A percentile compares a stretch with the other conserved stretches of the same genome.
phyloP scores from a whole-genome alignment of 164 flowering plant genomes.

The Macadamia integrifolia region DNA sequence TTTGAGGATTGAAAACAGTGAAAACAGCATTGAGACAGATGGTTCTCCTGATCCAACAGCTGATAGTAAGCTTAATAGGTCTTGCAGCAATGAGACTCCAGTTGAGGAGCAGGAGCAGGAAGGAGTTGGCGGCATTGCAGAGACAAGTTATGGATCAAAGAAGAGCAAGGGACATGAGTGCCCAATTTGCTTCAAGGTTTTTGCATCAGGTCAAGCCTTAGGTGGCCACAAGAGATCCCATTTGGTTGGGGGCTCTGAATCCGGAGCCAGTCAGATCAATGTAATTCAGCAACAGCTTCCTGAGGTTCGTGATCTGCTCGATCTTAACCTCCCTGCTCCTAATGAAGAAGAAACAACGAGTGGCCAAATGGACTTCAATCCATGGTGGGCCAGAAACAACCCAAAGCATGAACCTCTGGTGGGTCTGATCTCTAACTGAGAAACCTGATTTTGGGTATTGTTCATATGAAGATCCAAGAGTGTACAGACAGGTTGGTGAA shows the following conservation, averaged over 20 bases:
- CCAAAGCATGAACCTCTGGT: slow-evolving; percentile 29
- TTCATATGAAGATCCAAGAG: slow-evolving; percentile 19
- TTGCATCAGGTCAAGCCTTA: slow-evolving; percentile 66
- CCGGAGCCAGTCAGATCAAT: slow-evolving; percentile 13
- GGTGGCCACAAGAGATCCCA: slow-evolving; percentile 81
- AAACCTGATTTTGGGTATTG: slow-evolving; percentile 1
- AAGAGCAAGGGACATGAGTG: slow-evolving; percentile 50
- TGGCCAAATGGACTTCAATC: slow-evolving; percentile 18
- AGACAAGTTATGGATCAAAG: slow-evolving; percentile 25
- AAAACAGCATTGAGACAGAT: slow-evolving; percentile 37
- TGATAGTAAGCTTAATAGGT: slow-evolving; percentile 16
- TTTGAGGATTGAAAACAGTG: slow-evolving; percentile 36
- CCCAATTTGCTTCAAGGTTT: slow-evolving; percentile 55
- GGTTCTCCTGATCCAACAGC: slow-evolving; percentile 19
- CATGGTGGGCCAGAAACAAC: slow-evolving; percentile 29
- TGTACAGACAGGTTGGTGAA: slow-evolving; percentile 30
- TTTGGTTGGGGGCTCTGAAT: slow-evolving; percentile 30
- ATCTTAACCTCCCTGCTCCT: slow-evolving; percentile 70
- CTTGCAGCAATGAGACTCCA: slow-evolving; percentile 15
- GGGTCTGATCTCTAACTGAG: slow-evolving; percentile 21
- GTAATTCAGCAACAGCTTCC: slow-evolving; percentile 28
- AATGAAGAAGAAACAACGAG: slow-evolving; percentile 34
- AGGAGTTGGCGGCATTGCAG: slow-evolving; percentile 14
- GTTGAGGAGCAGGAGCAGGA: slow-evolving; percentile 5
- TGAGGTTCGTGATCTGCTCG: slow-evolving; percentile 35